Evolutionary conservation across 352 stramenopile species (phyloP).

Genomic region (Phytophthora pisi): DNA sequence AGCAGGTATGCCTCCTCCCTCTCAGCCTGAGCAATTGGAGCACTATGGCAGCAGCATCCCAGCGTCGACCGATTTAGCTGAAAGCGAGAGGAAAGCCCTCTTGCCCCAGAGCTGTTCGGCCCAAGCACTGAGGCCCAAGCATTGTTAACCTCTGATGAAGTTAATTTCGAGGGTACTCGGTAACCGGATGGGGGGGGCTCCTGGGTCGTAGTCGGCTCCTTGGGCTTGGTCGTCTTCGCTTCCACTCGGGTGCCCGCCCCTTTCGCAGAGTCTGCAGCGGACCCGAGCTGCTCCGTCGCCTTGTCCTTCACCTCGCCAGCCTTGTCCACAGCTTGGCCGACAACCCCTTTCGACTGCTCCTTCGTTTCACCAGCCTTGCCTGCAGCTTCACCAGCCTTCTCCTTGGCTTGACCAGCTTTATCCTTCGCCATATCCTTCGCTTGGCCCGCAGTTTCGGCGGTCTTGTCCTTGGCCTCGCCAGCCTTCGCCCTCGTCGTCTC

Average conservation of each 20-base stretch:
- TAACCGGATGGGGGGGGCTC: background rate
- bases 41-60: constrained; percentile 10
- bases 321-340: constrained; percentile 13
- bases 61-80: constrained; percentile 30
- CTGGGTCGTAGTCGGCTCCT: too few species aligned
- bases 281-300: too few species aligned
- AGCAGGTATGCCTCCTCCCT: background rate
- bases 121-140: background rate
- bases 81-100: constrained; percentile 15
- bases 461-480: constrained; percentile 11
- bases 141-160: background rate
- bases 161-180: constrained; percentile 18
- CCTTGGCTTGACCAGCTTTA: constrained; percentile 4
- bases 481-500: constrained; percentile 20
- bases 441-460: constrained; percentile 19
- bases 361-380: constrained; percentile 20
- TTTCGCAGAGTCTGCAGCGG: background rate
- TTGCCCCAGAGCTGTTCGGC: background rate
- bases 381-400: constrained; percentile 23
- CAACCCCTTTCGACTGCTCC: constrained; percentile 20
- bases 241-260: too few species aligned
- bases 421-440: constrained; percentile 32
- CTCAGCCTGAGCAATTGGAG: constrained; percentile 15
- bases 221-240: too few species aligned
- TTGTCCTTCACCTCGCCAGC: constrained; percentile 22